These are phyloP conservation scores for Cyclotella choctawhatcheeana DNA, from an alignment of 108 stramenopile species.

Conservation along the genomic window DNA sequence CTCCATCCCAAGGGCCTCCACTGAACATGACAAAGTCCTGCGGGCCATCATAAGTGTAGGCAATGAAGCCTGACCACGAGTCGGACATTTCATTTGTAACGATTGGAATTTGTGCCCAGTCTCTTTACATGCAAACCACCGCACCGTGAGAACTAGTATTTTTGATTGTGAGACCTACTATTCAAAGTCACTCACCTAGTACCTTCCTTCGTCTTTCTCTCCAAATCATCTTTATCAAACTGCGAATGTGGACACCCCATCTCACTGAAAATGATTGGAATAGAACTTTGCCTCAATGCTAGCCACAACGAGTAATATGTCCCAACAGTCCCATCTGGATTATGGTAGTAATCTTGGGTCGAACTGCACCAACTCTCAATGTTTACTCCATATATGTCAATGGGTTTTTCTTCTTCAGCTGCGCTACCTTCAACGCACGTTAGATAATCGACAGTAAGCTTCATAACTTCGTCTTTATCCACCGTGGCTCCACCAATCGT, in stretches of 20 bases:
- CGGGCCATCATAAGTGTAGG: slow-evolving; percentile 70
- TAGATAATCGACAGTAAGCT: slow-evolving; percentile 60
- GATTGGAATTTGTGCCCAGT: slow-evolving; percentile 59
- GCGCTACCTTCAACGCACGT: slow-evolving; percentile 38
- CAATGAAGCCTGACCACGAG: slow-evolving; percentile 60
- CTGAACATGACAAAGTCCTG: slow-evolving; percentile 54
- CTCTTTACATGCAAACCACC: slow-evolving; percentile 13
- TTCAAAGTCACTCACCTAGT: slow-evolving; percentile 13
- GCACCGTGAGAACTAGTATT: neutral
- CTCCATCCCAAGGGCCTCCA: slow-evolving; percentile 60
- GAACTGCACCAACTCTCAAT: slow-evolving; percentile 75
- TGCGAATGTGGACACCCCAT: slow-evolving; percentile 66
- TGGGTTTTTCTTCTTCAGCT: slow-evolving; percentile 16
- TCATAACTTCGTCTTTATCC: slow-evolving; percentile 38
- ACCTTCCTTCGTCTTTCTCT: slow-evolving; percentile 30
- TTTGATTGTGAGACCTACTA: neutral
- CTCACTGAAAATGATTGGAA: slow-evolving; percentile 70
- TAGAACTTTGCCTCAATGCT: slow-evolving; percentile 28
- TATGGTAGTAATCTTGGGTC: slow-evolving; percentile 47
- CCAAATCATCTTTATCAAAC: slow-evolving; percentile 60
- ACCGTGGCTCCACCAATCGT: slow-evolving; percentile 41
- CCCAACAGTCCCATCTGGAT: slow-evolving; percentile 57
- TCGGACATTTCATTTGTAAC: slow-evolving; percentile 56
- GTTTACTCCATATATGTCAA: slow-evolving; percentile 64
- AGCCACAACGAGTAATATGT: slow-evolving; percentile 53